phyloP scores from a whole-genome alignment of 164 flowering plant genomes.

The Annona squamosa region DNA sequence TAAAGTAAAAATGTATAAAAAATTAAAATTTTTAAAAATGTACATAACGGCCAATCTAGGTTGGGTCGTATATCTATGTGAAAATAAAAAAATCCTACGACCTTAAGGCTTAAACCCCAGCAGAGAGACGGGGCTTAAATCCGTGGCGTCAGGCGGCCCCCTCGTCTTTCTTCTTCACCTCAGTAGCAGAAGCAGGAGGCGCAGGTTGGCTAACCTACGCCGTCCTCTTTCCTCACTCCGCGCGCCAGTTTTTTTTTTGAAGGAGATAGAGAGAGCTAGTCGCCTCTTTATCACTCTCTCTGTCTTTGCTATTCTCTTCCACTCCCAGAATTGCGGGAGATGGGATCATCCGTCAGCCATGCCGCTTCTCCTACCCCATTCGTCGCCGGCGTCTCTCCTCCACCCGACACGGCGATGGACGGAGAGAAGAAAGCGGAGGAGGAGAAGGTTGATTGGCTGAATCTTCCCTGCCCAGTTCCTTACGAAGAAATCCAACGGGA shows the following conservation, averaged over 20 bases:
- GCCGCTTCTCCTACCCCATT: slow-evolving; percentile 8
- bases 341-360: slow-evolving; percentile 12
- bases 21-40: no score
- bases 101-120: no score
- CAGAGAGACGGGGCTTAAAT: no score
- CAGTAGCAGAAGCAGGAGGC: neutral
- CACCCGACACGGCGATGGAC: slow-evolving; percentile 1
- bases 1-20: no score
- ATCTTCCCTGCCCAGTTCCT: slow-evolving; percentile 86
- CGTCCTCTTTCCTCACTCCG: neutral
- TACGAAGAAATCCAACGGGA: slow-evolving; percentile 91
- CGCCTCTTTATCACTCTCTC: neutral
- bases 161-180: neutral
- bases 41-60: no score
- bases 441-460: slow-evolving; percentile 43
- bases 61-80: no score
- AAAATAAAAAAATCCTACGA: no score
- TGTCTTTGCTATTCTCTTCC: neutral
- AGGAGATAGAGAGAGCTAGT: neutral
- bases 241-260: neutral
- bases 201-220: neutral
- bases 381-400: neutral
- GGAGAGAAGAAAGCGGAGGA: neutral
- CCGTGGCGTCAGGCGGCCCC: neutral
- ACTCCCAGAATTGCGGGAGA: neutral